phyloP scores from a whole-genome alignment of 179 eudicot genomes.

The Patellifolia procumbens region DNA sequence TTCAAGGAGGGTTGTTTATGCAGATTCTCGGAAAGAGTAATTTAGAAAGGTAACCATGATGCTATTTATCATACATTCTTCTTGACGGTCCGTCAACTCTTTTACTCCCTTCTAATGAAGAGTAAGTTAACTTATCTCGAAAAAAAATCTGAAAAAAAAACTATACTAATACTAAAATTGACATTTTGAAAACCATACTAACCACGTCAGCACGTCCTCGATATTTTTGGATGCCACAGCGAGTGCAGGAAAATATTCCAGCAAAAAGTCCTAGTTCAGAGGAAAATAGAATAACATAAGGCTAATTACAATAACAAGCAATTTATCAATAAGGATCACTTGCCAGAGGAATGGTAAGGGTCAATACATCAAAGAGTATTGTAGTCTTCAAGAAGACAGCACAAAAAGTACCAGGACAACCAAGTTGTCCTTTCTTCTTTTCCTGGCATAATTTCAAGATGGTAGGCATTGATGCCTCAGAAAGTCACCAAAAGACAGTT shows the following conservation, averaged over 20 bases:
- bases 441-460: neutral
- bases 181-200: conserved; percentile 30
- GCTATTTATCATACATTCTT: neutral
- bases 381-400: neutral
- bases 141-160: neutral
- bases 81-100: neutral
- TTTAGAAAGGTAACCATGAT: neutral
- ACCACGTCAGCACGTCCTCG: conserved; percentile 76
- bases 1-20: neutral
- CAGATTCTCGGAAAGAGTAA: conserved; percentile 1
- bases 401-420: neutral
- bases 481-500: too few relatives aligned
- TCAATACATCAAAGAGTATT: neutral
- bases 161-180: neutral
- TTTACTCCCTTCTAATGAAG: neutral
- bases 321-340: neutral
- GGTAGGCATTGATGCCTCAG: too few relatives aligned
- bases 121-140: neutral
- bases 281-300: conserved; percentile 17
- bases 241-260: conserved; percentile 62
- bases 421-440: neutral
- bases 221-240: conserved; percentile 72
- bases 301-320: neutral
- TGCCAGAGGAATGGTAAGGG: neutral
- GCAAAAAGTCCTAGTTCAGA: conserved; percentile 61